Evolutionary conservation across 768 basidiomycete species (phyloP), one percentile per base, ranked within the genome.

Genomic region (Neoboletus subvelutipes): DNA sequence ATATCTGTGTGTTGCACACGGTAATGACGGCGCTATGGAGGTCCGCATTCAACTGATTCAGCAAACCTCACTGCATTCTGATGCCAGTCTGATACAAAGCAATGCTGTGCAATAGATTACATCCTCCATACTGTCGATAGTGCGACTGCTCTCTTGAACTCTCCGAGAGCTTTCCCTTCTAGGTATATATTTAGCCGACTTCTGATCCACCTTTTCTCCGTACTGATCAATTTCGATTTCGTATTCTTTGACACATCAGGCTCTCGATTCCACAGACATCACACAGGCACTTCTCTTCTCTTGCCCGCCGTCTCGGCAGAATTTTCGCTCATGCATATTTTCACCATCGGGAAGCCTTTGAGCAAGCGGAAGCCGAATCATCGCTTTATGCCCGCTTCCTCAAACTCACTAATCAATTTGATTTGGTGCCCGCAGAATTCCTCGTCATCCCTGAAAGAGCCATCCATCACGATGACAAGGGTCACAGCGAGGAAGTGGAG

Each of bases 41-140:
- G 91, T 90, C 63, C 45, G 81, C 50, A 51, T 41, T 24, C 11
- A 36, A 5, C 39, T 29, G 3, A 18, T 60, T 47, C 59, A 40
- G 40, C 12, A 43, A 43, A n/a, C 18, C 17, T 12, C 28, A 39
- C 41, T 49, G n/a, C 54, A 37, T 66, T 47, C 68, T 72, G 50
- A 68, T 55, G 29, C 28, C 3, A 20, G 13, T 46, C 22, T 45
- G 13, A 50, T 49, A 20, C 56, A 49, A 58, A 91, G 87, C 91
- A 94, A 83, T 99, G 96, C 73, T 95, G 92, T 70, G 96, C 96
- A 4, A 96, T 98, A 42, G 95, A 98, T 77, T 98, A 98, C 75
- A 94, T 92, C 57, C 76, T 89, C 12, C 94, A 92, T 73, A 97
- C 94, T 0, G 78, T 97, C 8, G 96, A 98, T 73, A 94, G 91